phyloP scores from a whole-genome alignment of 2,329 filamentous ascomycete species.

The Alternaria tenuissima region DNA sequence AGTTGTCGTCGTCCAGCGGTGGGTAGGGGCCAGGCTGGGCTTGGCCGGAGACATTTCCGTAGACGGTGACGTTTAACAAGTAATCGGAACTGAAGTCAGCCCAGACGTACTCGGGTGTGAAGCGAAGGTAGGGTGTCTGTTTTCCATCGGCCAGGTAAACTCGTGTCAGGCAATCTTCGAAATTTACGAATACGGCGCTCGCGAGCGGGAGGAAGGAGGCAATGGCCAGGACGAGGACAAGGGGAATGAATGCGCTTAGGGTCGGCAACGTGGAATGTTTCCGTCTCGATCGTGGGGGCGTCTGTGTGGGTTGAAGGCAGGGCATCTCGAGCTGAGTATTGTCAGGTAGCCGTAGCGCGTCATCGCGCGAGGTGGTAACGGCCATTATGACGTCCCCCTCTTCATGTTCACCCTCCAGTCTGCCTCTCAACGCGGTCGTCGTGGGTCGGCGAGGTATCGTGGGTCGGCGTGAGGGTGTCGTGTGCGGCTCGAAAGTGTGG shows the following conservation, averaged over 20 bases:
- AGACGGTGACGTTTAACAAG: conserved; percentile 79
- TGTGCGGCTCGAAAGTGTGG: neutral
- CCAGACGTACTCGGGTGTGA: conserved; percentile 76
- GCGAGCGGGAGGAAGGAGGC: conserved; percentile 36
- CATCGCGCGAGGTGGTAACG: conserved; percentile 32
- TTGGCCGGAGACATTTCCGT: conserved; percentile 88
- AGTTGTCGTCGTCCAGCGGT: conserved; percentile 62
- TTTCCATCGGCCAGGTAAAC: conserved; percentile 64
- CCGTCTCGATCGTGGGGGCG: conserved; percentile 43
- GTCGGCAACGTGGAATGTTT: conserved; percentile 21
- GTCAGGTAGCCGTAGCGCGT: conserved; percentile 22
- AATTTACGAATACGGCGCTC: conserved; percentile 69
- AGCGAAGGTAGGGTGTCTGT: conserved; percentile 74
- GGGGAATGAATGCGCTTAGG: conserved; percentile 21
- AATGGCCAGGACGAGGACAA: conserved; percentile 38
- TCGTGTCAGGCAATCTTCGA: conserved; percentile 80
- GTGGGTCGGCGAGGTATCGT: neutral
- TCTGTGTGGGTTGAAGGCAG: conserved; percentile 38
- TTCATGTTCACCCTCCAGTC: conserved; percentile 37
- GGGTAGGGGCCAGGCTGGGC: conserved; percentile 67
- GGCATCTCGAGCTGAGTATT: conserved; percentile 33
- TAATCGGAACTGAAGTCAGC: conserved; percentile 73
- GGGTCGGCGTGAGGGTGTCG: neutral
- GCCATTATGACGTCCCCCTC: conserved; percentile 36
- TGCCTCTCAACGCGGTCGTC: conserved; percentile 2